phyloP scores from a whole-genome alignment of 306 rosid genomes.

The Quillaja saponaria region DNA sequence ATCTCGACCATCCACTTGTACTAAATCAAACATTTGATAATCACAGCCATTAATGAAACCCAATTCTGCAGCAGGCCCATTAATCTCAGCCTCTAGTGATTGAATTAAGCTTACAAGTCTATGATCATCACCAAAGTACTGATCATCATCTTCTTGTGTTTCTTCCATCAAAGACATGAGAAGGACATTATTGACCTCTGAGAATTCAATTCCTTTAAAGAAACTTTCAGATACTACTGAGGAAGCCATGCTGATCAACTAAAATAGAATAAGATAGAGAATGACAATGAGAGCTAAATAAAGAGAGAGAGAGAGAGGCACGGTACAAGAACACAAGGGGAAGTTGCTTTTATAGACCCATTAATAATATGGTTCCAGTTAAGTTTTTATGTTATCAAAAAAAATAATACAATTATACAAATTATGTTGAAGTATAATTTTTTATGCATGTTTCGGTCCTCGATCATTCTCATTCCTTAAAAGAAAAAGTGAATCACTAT shows the following conservation, averaged over 20 bases:
- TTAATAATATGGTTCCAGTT: conserved; percentile 9
- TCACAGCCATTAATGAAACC: too few species aligned
- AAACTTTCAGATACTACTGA: conserved; percentile 23
- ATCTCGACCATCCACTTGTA: conserved; percentile 34
- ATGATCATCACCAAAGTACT: conserved; percentile 42
- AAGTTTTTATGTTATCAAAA: too few species aligned
- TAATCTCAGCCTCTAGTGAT: conserved; percentile 55
- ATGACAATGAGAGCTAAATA: conserved; percentile 25
- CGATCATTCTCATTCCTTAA: background rate
- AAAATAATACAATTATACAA: too few species aligned
- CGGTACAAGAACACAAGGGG: background rate
- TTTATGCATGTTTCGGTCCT: too few species aligned
- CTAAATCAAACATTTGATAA: conserved; percentile 16
- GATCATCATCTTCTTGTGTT: conserved; percentile 36
- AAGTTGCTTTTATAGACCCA: conserved; percentile 8
- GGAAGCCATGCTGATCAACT: conserved; percentile 31
- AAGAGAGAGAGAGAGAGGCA: too few species aligned
- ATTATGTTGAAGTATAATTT: too few species aligned
- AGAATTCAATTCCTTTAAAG: conserved; percentile 31
- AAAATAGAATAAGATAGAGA: conserved; percentile 7
- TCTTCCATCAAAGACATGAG: conserved; percentile 49
- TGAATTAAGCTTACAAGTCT: conserved; percentile 51
- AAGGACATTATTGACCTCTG: conserved; percentile 36
- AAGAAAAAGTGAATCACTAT: conserved; percentile 13
- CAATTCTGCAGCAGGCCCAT: conserved; percentile 7